These are phyloP conservation scores for Tulasnella sp. DNA, from an alignment of 768 basidiomycete species.

Conservation along the genomic window DNA sequence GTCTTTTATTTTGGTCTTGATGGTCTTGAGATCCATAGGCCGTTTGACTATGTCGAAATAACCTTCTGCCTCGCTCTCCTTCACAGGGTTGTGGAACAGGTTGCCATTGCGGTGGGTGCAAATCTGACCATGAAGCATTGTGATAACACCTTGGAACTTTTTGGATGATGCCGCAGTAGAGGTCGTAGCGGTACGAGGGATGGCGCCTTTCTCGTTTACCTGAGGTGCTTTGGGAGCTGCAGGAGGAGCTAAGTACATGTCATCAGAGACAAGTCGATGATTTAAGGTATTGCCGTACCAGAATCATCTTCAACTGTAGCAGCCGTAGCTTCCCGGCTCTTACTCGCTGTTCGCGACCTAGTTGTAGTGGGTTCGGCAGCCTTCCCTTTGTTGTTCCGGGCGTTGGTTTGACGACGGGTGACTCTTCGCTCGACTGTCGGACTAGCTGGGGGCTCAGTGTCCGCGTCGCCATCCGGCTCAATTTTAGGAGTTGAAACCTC, in stretches of 20 bases:
- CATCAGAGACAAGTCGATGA: background rate
- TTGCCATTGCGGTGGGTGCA: slow-evolving; percentile 82
- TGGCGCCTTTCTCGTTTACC: slow-evolving; percentile 1
- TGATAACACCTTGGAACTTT: slow-evolving; percentile 75
- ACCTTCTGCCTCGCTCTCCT: slow-evolving; percentile 80
- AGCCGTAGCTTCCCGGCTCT: background rate
- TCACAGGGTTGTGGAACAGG: slow-evolving; percentile 89
- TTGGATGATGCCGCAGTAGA: slow-evolving; percentile 39
- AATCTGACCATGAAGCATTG: slow-evolving; percentile 75
- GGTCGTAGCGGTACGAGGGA: slow-evolving; percentile 18
- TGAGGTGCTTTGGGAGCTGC: background rate
- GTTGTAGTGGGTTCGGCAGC: background rate
- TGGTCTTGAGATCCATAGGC: slow-evolving; percentile 95
- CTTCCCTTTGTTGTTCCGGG: background rate
- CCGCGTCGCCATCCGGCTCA: background rate
- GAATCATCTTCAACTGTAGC: slow-evolving; percentile 7
- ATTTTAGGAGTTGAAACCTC: background rate
- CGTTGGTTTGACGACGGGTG: slow-evolving; percentile 15
- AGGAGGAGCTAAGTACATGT: background rate
- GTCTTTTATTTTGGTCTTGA: slow-evolving; percentile 80
- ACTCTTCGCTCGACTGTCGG: background rate
- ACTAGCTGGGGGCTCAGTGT: background rate
- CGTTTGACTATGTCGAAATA: slow-evolving; percentile 88
- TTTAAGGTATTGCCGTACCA: slow-evolving; percentile 31
- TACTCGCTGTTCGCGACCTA: background rate